Evolutionary conservation across 2,329 filamentous ascomycete species (phyloP), one percentile per base, ranked within the genome.

Genomic region (Cadophora gregata): DNA sequence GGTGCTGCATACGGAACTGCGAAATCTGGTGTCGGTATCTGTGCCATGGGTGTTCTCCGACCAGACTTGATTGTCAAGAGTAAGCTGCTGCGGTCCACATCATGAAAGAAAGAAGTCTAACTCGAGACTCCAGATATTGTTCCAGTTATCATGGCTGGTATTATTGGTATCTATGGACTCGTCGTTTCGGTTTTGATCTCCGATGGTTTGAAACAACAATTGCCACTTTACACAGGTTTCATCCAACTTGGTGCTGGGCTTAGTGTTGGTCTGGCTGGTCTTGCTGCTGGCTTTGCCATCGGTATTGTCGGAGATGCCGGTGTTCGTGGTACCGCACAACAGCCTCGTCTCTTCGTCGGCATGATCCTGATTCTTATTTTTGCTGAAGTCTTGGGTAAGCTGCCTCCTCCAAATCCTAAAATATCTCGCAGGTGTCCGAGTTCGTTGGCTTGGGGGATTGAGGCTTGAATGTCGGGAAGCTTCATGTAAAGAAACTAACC

Each of bases 121-220:
- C 63, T 29, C 48, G 48, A 8, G 59, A 5, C 59, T 47, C 59
- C 74, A 98, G 95, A 97, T 88, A 97, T 98, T 81, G 95, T 98
- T 73, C 96, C 96, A 80, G 96, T 98, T 83, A 97, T 99, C 90
- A 99, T 99, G 96, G 96, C 96, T 86, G 96, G 96, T 98, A 99
- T 99, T 83, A 98, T 99, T 83, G 96, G 93, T 91, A 98, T 99
- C 82, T 99, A 96, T 84, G 92, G 92, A 77, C 87, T 96, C 73
- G 92, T 96, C 82, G 92, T 95, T 69, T 94, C 92, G 21, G 92
- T 96, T 80, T 83, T 96, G 77, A 93, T 96, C 78, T 93, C 92
- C 78, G 91, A 93, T 80, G 89, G 88, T 76, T 84, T 96, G 72
- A 85, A 84, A 75, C 91, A 95, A 81, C 79, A 87, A 72, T 82